Conservation (phyloP, 164 flowering plant genomes). For the Annona squamosa region DNA sequence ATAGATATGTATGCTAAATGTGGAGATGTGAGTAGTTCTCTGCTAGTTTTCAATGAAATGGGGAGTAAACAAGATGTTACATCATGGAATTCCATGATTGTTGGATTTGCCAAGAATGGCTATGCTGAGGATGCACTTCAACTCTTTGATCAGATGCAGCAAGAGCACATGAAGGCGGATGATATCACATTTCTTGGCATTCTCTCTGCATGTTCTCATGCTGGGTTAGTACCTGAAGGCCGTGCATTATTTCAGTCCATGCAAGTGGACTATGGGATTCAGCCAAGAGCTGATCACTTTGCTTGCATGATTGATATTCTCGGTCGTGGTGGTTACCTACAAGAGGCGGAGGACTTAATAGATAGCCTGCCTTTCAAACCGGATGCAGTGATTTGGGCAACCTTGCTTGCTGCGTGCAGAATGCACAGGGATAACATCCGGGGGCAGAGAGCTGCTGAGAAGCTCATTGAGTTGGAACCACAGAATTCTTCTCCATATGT, state of each 20-base stretch:
- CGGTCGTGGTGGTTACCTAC: conserved; percentile 71
- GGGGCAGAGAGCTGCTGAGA: conserved; percentile 58
- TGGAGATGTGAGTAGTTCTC: conserved; percentile 65
- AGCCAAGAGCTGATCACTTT: conserved; percentile 64
- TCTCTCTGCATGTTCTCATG: conserved; percentile 86
- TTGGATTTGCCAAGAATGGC: conserved; percentile 85
- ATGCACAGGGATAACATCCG: conserved; percentile 62
- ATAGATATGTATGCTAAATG: conserved; percentile 95
- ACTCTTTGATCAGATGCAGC: conserved; percentile 52
- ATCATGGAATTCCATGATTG: conserved; percentile 88
- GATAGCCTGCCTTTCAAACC: conserved; percentile 36
- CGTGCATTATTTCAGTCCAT: conserved; percentile 47
- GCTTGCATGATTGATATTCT: conserved; percentile 89
- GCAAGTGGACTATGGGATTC: conserved; percentile 38
- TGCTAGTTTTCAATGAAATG: conserved; percentile 60
- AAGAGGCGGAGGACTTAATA: conserved; percentile 73
- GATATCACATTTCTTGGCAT: conserved; percentile 80
- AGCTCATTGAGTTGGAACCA: conserved; percentile 70
- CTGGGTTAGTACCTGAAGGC: conserved; percentile 66
- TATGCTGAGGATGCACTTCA: conserved; percentile 57
- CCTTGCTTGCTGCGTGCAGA: conserved; percentile 71
- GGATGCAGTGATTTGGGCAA: conserved; percentile 69
- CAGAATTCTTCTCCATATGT: conserved; percentile 69
- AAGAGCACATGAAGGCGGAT: conserved; percentile 45
- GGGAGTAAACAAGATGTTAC: conserved; percentile 41